Evolutionary conservation across 2,329 filamentous ascomycete genomes (phyloP), one percentile per base, ranked within the genome.

Genomic region (Dactylella cylindrospora): DNA sequence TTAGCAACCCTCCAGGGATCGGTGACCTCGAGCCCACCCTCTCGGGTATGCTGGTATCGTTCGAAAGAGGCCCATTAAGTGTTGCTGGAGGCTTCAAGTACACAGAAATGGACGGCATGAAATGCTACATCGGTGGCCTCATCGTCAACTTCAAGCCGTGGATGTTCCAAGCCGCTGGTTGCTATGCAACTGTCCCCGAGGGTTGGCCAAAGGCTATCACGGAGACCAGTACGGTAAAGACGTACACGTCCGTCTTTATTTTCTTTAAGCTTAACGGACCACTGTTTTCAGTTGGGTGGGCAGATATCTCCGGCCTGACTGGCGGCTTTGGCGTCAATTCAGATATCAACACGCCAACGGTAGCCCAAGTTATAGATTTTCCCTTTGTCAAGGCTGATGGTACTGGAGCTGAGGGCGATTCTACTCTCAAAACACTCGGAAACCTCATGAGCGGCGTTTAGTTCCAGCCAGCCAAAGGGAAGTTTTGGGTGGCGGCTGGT

Each of bases 261-360:
- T 76, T 70, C 55, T 70, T 68, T 8, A 70, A 68, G 19, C 68
- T 76, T 0, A 60, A 72, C 6, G 74, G 75, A 0, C 74, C 74
- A 0, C 66, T 76, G 2, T 43, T 75, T n/a, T 66, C 66, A 0
- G 61, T 76, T 3, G 71, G 68, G n/a, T 74, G 74, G 46, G 74
- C 72, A 0, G 68, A 66, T 2, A 70, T 76, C 12, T 49, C 49
- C 2, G 47, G 35, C n/a, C 6, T 51, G 2, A 51, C 47, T 2
- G 47, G 47, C 0, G 73, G 72, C 0, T 75, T 77, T 41, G 75
- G 75, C 0, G 74, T 73, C 65, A 76, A 77, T 36, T 69, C 59
- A 5, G 47, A 44, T 3, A 51, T 77, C 1, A 64, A 60, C 1
- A 12, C 70, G 1, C 76, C 75, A 8, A 66, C 67, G 1, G 49